These are phyloP conservation scores for Akebia trifoliata DNA, from an alignment of 164 flowering plant species.

Conservation along the genomic window DNA sequence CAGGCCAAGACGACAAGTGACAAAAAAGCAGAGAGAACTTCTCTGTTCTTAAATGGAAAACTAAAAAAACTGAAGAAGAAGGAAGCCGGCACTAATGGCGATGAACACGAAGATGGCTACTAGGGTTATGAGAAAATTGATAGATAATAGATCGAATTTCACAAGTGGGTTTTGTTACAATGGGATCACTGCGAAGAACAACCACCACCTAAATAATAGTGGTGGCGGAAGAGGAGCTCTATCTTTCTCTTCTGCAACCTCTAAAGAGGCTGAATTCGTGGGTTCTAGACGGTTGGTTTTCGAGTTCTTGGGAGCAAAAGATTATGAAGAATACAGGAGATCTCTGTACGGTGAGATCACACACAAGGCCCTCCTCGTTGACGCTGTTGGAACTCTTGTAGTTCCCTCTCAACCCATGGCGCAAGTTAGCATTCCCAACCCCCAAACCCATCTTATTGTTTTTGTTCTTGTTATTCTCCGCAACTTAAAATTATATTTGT, in stretches of 20 bases:
- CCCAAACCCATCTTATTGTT: background rate
- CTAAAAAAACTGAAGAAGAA: constrained; percentile 10
- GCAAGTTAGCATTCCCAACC: constrained; percentile 38
- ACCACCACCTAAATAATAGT: constrained; percentile 1
- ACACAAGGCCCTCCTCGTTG: constrained; percentile 85
- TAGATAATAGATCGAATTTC: background rate
- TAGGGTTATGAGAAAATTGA: constrained; percentile 11
- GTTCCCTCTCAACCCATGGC: constrained; percentile 96
- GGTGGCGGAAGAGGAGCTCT: background rate
- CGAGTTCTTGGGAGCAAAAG: constrained; percentile 49
- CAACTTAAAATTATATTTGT: constrained; percentile 1
- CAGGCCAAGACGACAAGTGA: no score
- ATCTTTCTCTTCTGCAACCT: constrained; percentile 20
- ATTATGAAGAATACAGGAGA: constrained; percentile 72
- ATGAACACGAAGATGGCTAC: constrained; percentile 10
- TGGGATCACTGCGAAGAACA: background rate
- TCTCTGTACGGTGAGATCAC: constrained; percentile 80
- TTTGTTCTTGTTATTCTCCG: background rate
- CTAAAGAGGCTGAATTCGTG: constrained; percentile 15
- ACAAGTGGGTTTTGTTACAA: constrained; percentile 7
- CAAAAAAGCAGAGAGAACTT: no score
- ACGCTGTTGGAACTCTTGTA: constrained; percentile 90
- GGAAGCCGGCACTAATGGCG: constrained; percentile 13
- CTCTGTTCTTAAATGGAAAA: no score
- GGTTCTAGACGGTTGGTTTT: constrained; percentile 20